phyloP scores from a whole-genome alignment of 768 basidiomycete species.

The Auriculariales sp. region DNA sequence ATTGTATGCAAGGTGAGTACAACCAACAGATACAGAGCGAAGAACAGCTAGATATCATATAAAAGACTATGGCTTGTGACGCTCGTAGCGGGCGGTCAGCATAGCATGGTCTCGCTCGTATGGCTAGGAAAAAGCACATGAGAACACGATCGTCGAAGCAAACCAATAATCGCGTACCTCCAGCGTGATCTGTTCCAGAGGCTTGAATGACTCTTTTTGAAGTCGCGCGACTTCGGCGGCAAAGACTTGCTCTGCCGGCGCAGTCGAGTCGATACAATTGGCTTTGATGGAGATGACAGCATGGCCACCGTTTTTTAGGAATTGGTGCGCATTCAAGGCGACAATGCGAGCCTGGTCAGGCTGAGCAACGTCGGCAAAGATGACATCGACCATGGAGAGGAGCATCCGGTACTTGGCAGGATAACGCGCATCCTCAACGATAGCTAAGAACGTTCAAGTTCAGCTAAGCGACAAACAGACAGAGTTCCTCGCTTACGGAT shows the following conservation, averaged over 20 bases:
- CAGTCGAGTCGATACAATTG: slow-evolving; percentile 96
- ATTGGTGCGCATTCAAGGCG: slow-evolving; percentile 80
- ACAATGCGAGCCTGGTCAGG: slow-evolving; percentile 99
- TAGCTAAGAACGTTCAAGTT: slow-evolving; percentile 35
- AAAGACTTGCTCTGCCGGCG: slow-evolving; percentile 78
- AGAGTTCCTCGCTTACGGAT: slow-evolving; percentile 49
- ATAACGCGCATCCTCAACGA: slow-evolving; percentile 92
- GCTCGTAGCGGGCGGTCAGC: slow-evolving; percentile 51
- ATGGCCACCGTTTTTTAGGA: slow-evolving; percentile 90
- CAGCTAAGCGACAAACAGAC: neutral
- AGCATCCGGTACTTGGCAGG: slow-evolving; percentile 98
- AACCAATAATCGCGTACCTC: slow-evolving; percentile 26
- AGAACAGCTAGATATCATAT: neutral
- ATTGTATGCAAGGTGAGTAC: neutral
- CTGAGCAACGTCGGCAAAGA: slow-evolving; percentile 97
- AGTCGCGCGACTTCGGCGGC: slow-evolving; percentile 73
- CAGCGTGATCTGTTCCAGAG: slow-evolving; percentile 87
- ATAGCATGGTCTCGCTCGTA: slow-evolving; percentile 80
- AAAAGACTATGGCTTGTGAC: slow-evolving; percentile 18
- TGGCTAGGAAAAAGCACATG: slow-evolving; percentile 22
- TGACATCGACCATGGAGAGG: slow-evolving; percentile 85
- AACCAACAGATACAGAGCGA: neutral
- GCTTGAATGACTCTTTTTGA: slow-evolving; percentile 71
- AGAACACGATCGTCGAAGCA: neutral
- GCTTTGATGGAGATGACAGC: slow-evolving; percentile 97